Percentiles rank a stretch among this genome's conserved stretches.
Conservation (phyloP, 2,329 filamentous ascomycete genomes). For the Diplodia seriata region DNA sequence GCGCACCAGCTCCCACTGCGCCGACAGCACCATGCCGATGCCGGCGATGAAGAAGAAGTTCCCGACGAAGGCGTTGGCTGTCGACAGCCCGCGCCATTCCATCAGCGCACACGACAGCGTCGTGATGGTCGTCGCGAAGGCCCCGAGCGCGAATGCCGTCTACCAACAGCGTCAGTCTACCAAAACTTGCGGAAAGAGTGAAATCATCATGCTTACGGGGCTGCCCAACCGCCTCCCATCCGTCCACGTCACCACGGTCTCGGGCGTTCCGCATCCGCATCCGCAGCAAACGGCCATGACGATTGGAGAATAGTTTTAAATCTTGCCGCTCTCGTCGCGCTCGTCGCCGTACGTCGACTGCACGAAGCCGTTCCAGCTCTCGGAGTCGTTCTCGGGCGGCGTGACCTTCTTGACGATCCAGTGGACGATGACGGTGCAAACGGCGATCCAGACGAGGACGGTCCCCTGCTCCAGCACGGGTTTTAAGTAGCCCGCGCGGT, state of each 20-base stretch:
- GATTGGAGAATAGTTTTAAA: neutral
- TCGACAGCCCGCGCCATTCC: slow-evolving; percentile 61
- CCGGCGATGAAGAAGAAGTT: slow-evolving; percentile 51
- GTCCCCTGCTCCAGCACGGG: slow-evolving; percentile 15
- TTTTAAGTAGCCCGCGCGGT: slow-evolving; percentile 10
- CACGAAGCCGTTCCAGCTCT: slow-evolving; percentile 30
- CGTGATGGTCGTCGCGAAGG: slow-evolving; percentile 62
- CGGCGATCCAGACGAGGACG: slow-evolving; percentile 17
- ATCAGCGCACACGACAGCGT: slow-evolving; percentile 61
- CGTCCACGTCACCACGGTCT: neutral
- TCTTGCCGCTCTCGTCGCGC: slow-evolving; percentile 9
- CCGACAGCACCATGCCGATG: slow-evolving; percentile 60
- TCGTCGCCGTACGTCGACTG: slow-evolving; percentile 27
- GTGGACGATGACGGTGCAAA: slow-evolving; percentile 20
- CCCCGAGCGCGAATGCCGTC: slow-evolving; percentile 60
- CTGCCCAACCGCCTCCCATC: neutral
- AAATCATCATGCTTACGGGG: neutral
- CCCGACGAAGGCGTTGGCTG: slow-evolving; percentile 37
- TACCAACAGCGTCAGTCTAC: slow-evolving; percentile 31
- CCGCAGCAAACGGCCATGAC: no score
- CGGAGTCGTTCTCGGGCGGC: slow-evolving; percentile 27
- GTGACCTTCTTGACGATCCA: slow-evolving; percentile 25
- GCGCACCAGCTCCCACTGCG: slow-evolving; percentile 62
- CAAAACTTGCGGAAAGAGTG: no score
- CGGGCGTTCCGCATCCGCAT: neutral